A percentile compares a stretch with the other conserved stretches of the same genome.
These are phyloP conservation scores for Talaromyces trachyspermus DNA, from an alignment of 495 filamentous ascomycete species.

Conservation along the genomic window DNA sequence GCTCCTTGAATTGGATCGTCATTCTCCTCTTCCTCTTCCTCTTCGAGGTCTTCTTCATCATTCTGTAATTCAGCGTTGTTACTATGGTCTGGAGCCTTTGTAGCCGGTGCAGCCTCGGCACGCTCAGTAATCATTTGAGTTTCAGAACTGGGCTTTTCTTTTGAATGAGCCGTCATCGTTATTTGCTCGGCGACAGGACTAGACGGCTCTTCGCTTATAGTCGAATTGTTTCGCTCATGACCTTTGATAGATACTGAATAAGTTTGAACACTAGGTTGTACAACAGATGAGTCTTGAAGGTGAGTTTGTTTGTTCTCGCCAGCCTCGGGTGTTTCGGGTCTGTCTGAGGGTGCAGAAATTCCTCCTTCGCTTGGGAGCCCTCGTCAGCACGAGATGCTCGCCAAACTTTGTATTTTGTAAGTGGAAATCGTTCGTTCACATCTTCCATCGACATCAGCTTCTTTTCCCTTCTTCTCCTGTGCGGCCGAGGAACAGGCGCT, in stretches of 20 bases:
- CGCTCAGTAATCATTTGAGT: background rate
- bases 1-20: constrained; percentile 80
- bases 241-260: constrained; percentile 11
- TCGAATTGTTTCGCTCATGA: constrained; percentile 15
- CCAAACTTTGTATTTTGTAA: constrained; percentile 95
- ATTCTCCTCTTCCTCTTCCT: constrained; percentile 60
- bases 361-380: constrained; percentile 81
- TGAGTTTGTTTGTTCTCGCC: constrained; percentile 1
- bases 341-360: constrained; percentile 57
- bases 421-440: constrained; percentile 92
- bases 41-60: too few species aligned
- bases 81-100: too few species aligned
- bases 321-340: constrained; percentile 22
- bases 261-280: constrained; percentile 10
- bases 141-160: constrained; percentile 15
- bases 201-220: constrained; percentile 11
- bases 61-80: too few species aligned
- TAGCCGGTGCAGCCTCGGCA: background rate
- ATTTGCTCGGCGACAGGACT: constrained; percentile 10
- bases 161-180: constrained; percentile 5
- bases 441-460: constrained; percentile 99
- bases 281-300: background rate
- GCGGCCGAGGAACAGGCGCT: constrained; percentile 67
- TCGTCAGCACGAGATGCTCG: constrained; percentile 71
- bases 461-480: constrained; percentile 84